A percentile compares a stretch with the other conserved stretches of the same genome.
Conservation (phyloP, 805 yeast genomes). For the Wickerhamomyces canadensis region DNA sequence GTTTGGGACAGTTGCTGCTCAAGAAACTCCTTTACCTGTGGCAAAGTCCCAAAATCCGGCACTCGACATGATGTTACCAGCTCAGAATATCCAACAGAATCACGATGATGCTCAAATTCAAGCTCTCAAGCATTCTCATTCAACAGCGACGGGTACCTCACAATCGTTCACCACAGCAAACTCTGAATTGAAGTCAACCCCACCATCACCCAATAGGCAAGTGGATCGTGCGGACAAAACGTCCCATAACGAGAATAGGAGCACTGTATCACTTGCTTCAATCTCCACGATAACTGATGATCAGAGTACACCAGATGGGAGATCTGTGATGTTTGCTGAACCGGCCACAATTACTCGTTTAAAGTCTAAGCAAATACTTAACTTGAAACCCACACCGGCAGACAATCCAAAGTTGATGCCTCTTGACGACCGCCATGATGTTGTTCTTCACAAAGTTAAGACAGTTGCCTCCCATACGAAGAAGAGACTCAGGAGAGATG, state of each 20-base stretch:
- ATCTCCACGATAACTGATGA: neutral
- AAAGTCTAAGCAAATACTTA: neutral
- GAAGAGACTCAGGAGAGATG: constrained; percentile 9
- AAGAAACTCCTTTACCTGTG: no score
- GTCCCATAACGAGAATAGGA: neutral
- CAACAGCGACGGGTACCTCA: no score
- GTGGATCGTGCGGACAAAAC: no score
- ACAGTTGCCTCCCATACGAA: constrained; percentile 21
- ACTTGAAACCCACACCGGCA: constrained; percentile 8
- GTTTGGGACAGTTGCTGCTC: no score
- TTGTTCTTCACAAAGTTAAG: constrained; percentile 19
- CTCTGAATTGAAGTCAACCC: no score
- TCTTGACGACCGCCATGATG: constrained; percentile 14
- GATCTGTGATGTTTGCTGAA: neutral
- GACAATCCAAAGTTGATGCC: constrained; percentile 1
- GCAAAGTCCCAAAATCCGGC: no score
- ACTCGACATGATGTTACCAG: no score
- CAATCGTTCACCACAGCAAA: no score
- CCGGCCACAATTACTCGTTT: neutral
- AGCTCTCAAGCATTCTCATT: no score
- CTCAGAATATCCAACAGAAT: no score
- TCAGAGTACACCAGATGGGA: neutral
- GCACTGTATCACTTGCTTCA: neutral
- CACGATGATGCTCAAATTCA: no score
- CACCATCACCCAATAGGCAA: no score